Percentiles rank a stretch among this genome's conserved stretches.
phyloP scores from a whole-genome alignment of 805 yeast species.

The Naumovozyma dairenensis region DNA sequence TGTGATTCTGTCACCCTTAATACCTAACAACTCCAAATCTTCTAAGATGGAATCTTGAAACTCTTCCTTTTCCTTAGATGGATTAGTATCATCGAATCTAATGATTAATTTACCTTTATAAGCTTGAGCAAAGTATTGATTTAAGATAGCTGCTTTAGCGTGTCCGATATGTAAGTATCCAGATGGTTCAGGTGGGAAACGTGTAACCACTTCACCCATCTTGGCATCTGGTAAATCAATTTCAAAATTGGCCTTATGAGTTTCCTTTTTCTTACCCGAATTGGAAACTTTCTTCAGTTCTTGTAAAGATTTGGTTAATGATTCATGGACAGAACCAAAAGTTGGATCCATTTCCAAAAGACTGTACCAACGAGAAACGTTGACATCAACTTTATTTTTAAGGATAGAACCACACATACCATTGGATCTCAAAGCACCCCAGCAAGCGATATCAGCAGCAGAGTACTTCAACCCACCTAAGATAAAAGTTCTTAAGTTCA shows the following conservation, averaged over 20 bases:
- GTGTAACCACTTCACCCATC: constrained; percentile 91
- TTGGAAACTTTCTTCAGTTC: constrained; percentile 67
- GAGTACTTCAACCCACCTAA: constrained; percentile 53
- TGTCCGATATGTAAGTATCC: constrained; percentile 97
- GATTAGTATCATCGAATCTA: constrained; percentile 97
- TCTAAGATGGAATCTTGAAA: constrained; percentile 90
- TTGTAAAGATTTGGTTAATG: constrained; percentile 54
- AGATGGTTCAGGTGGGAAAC: constrained; percentile 99
- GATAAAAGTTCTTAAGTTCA: constrained; percentile 76
- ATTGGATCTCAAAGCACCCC: constrained; percentile 93
- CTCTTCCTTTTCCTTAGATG: constrained; percentile 91
- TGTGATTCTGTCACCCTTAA: constrained; percentile 81
- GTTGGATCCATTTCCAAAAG: constrained; percentile 56
- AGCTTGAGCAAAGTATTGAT: constrained; percentile 91
- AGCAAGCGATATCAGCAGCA: constrained; percentile 74
- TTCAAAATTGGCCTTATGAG: constrained; percentile 90
- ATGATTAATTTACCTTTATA: constrained; percentile 95
- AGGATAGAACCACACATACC: constrained; percentile 86
- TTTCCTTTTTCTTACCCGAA: constrained; percentile 63
- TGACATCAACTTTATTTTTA: constrained; percentile 74
- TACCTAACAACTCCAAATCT: constrained; percentile 82
- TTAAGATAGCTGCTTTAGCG: constrained; percentile 94
- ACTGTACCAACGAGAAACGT: constrained; percentile 89
- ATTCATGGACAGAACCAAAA: constrained; percentile 63
- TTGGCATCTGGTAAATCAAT: constrained; percentile 87